Evolutionary conservation across 768 basidiomycete species (phyloP), one percentile per base, ranked within the genome.

Genomic region (Inosperma sp.): DNA sequence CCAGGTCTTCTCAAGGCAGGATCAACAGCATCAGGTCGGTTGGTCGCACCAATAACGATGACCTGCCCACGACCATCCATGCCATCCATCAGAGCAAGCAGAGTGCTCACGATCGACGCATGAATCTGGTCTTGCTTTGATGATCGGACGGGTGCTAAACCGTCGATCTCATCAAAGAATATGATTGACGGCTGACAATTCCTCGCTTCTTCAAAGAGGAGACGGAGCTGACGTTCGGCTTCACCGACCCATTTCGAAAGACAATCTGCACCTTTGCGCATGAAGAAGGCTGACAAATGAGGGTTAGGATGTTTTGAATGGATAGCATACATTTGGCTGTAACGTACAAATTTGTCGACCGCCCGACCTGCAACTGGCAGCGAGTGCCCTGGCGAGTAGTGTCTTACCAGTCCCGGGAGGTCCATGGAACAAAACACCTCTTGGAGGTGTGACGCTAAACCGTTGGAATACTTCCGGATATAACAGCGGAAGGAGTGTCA

Each of bases 351-450:
- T 93, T 58, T 86, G 84, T 53, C 86, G 84, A 34, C 91, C 93
- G 29, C 88, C 83, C 0, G 86, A 83, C 26, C 88, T 81, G 65
- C 90, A 93, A 55, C 88, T 95, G 0, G 95, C 90, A 1, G 96
- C 95, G 5, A 99, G 75, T 3, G 96, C 96, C 52, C 96, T 76
- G 1, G 96, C 96, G 13, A 99, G 72, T 1, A 99, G 76, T 0
- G 96, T 99, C 69, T 94, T 94, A 39, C 96, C 96, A 0, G 96
- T 99, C n/a, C 96, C 96, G 1, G 96, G 96, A 8, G 96, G 96
- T 13, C 96, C 96, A 63, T 98, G 95, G 69, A 99, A 96, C 17
- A 99, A 72, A 0, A 99, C 96, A 43, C 96, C 96, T 26, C 96
- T 79, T 2, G 96, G 96, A 34, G 96, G 96, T 0, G 93, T 97